These are phyloP conservation scores for Exsudoporus frostii DNA, from an alignment of 768 basidiomycete genomes.

Conservation along the genomic window DNA sequence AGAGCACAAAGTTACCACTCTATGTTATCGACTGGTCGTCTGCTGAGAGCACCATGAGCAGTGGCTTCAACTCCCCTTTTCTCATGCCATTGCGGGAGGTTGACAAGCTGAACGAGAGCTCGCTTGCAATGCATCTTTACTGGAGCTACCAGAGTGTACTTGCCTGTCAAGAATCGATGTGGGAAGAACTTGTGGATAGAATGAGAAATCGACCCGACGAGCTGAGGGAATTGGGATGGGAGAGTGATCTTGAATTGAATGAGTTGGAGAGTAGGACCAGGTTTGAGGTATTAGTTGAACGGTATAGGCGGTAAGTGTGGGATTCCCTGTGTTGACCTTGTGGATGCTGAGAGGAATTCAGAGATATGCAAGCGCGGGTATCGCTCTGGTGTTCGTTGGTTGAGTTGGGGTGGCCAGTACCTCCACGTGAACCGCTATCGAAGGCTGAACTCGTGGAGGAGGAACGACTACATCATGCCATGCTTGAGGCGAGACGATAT, in stretches of 20 bases:
- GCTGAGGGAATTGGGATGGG: conserved; percentile 63
- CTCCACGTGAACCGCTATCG: conserved; percentile 57
- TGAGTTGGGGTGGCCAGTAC: conserved; percentile 56
- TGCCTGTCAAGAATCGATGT: conserved; percentile 72
- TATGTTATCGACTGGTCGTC: conserved; percentile 48
- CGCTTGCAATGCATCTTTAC: conserved; percentile 70
- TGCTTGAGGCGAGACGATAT: conserved; percentile 54
- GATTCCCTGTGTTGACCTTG: background rate
- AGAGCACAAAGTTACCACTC: conserved; percentile 23
- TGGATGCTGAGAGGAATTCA: conserved; percentile 23
- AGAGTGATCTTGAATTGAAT: conserved; percentile 60
- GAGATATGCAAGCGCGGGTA: conserved; percentile 65
- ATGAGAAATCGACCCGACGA: conserved; percentile 55
- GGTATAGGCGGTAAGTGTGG: conserved; percentile 49
- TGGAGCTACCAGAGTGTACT: conserved; percentile 58
- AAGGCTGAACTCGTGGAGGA: conserved; percentile 72
- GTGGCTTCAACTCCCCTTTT: conserved; percentile 30
- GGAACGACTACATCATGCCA: conserved; percentile 55
- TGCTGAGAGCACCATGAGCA: conserved; percentile 40
- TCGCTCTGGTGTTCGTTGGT: conserved; percentile 63
- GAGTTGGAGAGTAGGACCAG: conserved; percentile 53
- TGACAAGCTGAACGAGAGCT: conserved; percentile 50
- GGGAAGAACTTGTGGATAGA: conserved; percentile 67
- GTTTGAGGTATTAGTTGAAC: conserved; percentile 57
- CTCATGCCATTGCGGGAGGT: conserved; percentile 43